phyloP scores from a whole-genome alignment of 2,329 filamentous ascomycete genomes.

The Ophidiomyces ophidiicola region DNA sequence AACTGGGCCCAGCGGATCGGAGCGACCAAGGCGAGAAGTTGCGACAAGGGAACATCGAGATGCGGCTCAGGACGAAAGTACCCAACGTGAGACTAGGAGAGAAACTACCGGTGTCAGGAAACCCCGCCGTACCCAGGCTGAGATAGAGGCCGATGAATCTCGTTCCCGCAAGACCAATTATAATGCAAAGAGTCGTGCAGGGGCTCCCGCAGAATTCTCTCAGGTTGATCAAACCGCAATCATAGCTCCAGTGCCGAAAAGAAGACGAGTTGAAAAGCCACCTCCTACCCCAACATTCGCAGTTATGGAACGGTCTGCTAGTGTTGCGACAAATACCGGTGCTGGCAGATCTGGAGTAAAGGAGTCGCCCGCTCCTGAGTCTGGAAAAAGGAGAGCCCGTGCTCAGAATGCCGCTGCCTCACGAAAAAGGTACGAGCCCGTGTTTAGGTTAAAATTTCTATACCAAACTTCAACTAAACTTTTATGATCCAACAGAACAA shows the following conservation, averaged over 20 bases:
- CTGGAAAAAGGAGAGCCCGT: constrained; percentile 58
- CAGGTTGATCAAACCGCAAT: constrained; percentile 5
- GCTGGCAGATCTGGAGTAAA: constrained; percentile 36
- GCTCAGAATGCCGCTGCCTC: constrained; percentile 53
- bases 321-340: constrained; percentile 23
- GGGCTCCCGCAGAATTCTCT: constrained; percentile 1
- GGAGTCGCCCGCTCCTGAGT: constrained; percentile 57
- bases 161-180: constrained; percentile 44
- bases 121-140: constrained; percentile 59
- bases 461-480: constrained; percentile 8
- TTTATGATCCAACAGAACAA: constrained; percentile 27
- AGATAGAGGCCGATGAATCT: constrained; percentile 67
- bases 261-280: constrained; percentile 67
- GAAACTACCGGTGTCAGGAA: constrained; percentile 69
- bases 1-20: constrained; percentile 47
- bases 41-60: constrained; percentile 69
- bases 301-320: constrained; percentile 33
- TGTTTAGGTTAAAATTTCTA: too few species aligned
- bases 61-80: constrained; percentile 36
- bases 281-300: constrained; percentile 21
- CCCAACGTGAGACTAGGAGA: constrained; percentile 71
- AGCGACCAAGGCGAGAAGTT: constrained; percentile 66
- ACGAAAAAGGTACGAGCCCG: constrained; percentile 77
- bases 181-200: constrained; percentile 38
- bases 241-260: constrained; percentile 46